phyloP scores from a whole-genome alignment of 352 stramenopile genomes.

The Lagenidium giganteum region DNA sequence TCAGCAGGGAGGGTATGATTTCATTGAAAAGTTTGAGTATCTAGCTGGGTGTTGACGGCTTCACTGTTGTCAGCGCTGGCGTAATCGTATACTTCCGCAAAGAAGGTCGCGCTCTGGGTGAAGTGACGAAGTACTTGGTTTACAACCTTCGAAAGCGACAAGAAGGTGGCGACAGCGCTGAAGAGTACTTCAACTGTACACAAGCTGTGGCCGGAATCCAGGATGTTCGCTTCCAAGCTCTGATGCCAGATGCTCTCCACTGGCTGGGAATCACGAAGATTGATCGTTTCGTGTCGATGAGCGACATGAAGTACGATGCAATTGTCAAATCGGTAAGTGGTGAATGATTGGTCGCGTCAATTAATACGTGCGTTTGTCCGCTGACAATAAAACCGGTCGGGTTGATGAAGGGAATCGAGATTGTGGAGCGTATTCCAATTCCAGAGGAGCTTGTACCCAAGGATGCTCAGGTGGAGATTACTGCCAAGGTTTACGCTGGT shows the following conservation, averaged over 20 bases:
- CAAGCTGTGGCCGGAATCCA: conserved; percentile 97
- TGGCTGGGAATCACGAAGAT: conserved; percentile 96
- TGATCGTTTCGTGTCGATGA: conserved; percentile 97
- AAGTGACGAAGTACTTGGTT: conserved; percentile 99
- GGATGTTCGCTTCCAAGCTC: conserved; percentile 97
- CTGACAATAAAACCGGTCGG: too few relatives aligned
- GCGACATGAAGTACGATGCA: conserved; percentile 99
- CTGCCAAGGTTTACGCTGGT: conserved; percentile 93
- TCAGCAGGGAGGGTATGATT: conserved; percentile 90
- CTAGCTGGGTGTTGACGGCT: too few relatives aligned
- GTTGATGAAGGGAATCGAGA: conserved; percentile 90
- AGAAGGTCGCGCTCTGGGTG: conserved; percentile 95
- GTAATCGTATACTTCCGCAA: conserved; percentile 99
- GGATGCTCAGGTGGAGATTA: conserved; percentile 99
- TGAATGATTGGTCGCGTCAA: conserved; percentile 1
- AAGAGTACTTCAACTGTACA: conserved; percentile 99
- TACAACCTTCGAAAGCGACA: conserved; percentile 99
- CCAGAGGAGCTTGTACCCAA: conserved; percentile 96
- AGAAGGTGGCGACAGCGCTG: conserved; percentile 94
- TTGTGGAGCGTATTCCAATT: conserved; percentile 98
- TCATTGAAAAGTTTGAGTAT: conserved; percentile 1
- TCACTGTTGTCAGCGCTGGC: conserved; percentile 54
- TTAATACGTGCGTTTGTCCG: conserved; percentile 1
- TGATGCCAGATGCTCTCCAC: conserved; percentile 99
- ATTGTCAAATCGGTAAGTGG: conserved; percentile 92